A percentile compares a stretch with the other conserved stretches of the same genome.
phyloP scores from a whole-genome alignment of 1,284 basidiomycete species.

The Serendipita sp. region DNA sequence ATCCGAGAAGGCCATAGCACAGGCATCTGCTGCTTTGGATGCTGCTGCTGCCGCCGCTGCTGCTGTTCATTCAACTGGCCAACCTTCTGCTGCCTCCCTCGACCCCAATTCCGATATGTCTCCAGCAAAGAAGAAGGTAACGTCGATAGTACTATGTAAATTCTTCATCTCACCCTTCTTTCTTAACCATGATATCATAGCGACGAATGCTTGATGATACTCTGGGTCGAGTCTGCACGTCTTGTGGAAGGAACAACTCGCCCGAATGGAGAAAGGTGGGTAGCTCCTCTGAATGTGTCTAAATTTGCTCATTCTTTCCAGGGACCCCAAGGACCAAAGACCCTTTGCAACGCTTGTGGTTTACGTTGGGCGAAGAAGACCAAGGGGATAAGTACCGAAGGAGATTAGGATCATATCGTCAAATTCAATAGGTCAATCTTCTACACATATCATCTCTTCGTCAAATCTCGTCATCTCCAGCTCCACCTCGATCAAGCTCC shows the following conservation, averaged over 20 bases:
- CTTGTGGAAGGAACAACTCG: conserved; percentile 25
- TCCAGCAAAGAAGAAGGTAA: neutral
- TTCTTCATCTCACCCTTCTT: neutral
- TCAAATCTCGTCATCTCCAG: no score
- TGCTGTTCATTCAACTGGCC: neutral
- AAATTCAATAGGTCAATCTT: no score
- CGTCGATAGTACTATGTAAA: neutral
- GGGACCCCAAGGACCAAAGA: conserved; percentile 26
- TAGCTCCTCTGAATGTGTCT: neutral
- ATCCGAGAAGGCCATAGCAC: neutral
- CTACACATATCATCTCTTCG: no score
- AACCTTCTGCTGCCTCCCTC: neutral
- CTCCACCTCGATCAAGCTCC: no score
- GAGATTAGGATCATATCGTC: neutral
- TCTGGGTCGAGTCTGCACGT: conserved; percentile 20
- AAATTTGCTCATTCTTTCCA: conserved; percentile 8
- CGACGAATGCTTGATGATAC: neutral
- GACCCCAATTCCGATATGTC: no score
- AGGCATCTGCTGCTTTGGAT: neutral
- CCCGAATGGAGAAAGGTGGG: conserved; percentile 25
- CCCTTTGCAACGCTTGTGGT: conserved; percentile 24
- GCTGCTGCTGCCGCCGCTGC: neutral
- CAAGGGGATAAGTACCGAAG: neutral
- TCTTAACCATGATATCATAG: neutral
- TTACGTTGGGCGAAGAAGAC: neutral